These are phyloP conservation scores for Claviceps maximensis DNA, from an alignment of 2,329 filamentous ascomycete species.

Conservation along the genomic window DNA sequence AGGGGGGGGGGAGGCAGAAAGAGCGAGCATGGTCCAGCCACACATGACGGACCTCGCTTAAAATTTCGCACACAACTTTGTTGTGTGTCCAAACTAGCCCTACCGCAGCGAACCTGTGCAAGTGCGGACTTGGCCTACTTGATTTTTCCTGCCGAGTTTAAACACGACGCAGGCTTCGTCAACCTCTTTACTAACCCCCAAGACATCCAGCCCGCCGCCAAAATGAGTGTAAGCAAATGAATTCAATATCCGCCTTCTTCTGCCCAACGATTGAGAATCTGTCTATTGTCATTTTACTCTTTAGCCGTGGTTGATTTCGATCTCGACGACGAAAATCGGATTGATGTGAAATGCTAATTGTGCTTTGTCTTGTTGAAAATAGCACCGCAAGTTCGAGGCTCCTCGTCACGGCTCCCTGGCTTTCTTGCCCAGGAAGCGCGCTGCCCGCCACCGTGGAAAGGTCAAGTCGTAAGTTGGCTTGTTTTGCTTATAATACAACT, in stretches of 20 bases:
- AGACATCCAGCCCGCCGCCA: neutral
- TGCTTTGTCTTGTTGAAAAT: slow-evolving; percentile 7
- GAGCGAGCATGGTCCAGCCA: neutral
- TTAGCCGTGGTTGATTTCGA: neutral
- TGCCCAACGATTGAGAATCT: neutral
- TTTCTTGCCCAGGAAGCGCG: slow-evolving; percentile 81
- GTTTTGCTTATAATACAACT: too few species aligned
- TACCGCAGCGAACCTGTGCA: neutral
- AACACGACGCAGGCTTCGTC: slow-evolving; percentile 18
- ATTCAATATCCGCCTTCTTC: too few species aligned
- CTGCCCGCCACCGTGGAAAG: slow-evolving; percentile 87
- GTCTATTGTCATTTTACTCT: neutral
- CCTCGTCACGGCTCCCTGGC: slow-evolving; percentile 91
- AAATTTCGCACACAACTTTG: slow-evolving; percentile 26
- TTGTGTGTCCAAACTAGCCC: slow-evolving; percentile 7
- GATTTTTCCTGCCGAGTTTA: slow-evolving; percentile 10
- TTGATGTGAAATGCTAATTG: slow-evolving; percentile 5
- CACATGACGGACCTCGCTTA: slow-evolving; percentile 20
- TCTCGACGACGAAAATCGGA: neutral
- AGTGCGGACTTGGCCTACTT: slow-evolving; percentile 7
- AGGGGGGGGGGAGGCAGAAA: neutral
- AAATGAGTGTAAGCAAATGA: slow-evolving; percentile 19
- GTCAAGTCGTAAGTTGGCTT: slow-evolving; percentile 75
- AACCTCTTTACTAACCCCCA: slow-evolving; percentile 11
- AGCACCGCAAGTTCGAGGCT: slow-evolving; percentile 58